Evolutionary conservation across 805 yeast genomes (phyloP), one percentile per base, ranked within the genome.

Genomic region (Starmerella apis): DNA sequence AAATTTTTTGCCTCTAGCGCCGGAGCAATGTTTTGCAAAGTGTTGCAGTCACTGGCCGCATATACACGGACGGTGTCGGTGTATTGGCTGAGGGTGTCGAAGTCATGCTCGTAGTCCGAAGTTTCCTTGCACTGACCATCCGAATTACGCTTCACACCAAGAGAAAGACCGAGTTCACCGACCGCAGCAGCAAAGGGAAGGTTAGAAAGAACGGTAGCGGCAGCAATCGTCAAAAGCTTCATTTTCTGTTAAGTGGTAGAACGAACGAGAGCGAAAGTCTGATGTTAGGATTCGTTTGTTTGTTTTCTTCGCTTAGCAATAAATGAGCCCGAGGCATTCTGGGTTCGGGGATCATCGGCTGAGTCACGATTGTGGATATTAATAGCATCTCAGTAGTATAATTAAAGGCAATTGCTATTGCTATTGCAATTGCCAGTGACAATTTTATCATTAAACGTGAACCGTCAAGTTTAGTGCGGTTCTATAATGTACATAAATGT

Each of bases 21-120:
- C 43, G 96, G 95, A 50, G 87, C 95, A 57, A 90, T 71, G 62
- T 73, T 73, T 70, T 82, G 77, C 63, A 90, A 74, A 52, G 96
- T 84, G 76, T 87, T 81, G 75, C 96, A 90, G 68, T 86, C 94
- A n/a, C 94, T 81, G 44, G 83, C 87, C 27, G 96, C 92, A 66
- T 86, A 90, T 33, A 90, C 83, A 69, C 88, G 85, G 60, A 90
- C 78, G 46, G 76, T 75, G 54, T 71, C 69, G 36, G 92, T 69
- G 71, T 83, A 78, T 43, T 71, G 59, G 47, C 77, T 69, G 59
- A 90, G 69, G 32, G 71, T 66, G 22, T 72, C 71, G 58, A 90
- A 74, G 65, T 88, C 96, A 44, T 68, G 58, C 60, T 73, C 74
- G 70, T 79, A 90, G 61, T 86, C 94, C 16, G 69, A 65, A 44